Evolutionary conservation across 768 basidiomycete species (phyloP), one percentile per base, ranked within the genome.

Genomic region (Porphyrellus cyaneotinctus): DNA sequence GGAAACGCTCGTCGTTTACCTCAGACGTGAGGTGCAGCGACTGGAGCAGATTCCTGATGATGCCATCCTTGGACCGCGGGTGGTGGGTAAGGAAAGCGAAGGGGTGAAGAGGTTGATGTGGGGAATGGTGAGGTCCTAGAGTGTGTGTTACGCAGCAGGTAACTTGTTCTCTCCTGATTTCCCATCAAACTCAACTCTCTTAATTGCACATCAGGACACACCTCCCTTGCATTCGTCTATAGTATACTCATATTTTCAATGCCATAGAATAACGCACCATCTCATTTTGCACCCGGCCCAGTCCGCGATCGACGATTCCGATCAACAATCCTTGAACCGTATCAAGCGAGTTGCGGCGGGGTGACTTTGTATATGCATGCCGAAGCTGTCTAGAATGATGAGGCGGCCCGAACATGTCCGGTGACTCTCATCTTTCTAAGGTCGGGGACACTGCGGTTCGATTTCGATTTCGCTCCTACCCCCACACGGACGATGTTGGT

Each of bases 11-110:
- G 85, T 88, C 12, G 66, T 64, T 33, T 95, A 90, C 60, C 67
- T 91, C 17, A 75, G 93, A 43, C 73, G 81, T 48, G 94, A 95
- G 72, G 72, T 88, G 31, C 72, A 74, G 17, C 68, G 92, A 47
- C 72, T 97, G 30, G 87, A 95, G 52, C 53, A 51, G 22, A 55
- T 85, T 23, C 61, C 72, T 2, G 82, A 84, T 54, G 71, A 70
- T 36, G 59, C 18, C 36, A 44, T 75, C 47, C 54, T 72, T 23
- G 74, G 74, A 22, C 61, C 64, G 31, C 63, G 61, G 13, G 56
- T 53, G 14, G 58, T 72, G 20, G 73, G 73, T 2, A 62, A 50
- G 35, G 72, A 74, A 47, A 60, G 66, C 24, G 67, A 69, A 45
- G 66, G 59, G 11, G 50, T 74, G 14, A 63, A 63, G n/a, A 47